phyloP scores from a whole-genome alignment of 495 filamentous ascomycete species.

The Talaromyces thailandensis region DNA sequence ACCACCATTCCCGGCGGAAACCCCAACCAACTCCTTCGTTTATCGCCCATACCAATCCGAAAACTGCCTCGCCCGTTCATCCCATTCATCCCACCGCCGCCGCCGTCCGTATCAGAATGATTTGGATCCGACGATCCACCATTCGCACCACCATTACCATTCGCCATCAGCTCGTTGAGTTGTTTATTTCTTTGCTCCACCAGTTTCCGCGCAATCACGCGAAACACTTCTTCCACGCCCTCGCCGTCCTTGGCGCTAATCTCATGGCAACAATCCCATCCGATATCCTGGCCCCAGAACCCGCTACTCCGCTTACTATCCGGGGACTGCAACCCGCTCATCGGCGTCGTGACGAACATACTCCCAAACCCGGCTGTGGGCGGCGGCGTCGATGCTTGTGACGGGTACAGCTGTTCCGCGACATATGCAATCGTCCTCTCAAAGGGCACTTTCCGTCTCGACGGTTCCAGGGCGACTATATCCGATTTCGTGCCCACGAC shows the following conservation, averaged over 20 bases:
- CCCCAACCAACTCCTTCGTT: slow-evolving; percentile 44
- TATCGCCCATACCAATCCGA: slow-evolving; percentile 31
- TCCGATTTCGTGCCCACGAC: slow-evolving; percentile 95
- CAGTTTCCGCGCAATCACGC: slow-evolving; percentile 87
- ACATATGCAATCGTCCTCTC: slow-evolving; percentile 92
- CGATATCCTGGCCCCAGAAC: slow-evolving; percentile 86
- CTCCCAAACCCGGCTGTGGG: slow-evolving; percentile 40
- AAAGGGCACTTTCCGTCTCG: slow-evolving; percentile 72
- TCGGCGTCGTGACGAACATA: slow-evolving; percentile 16
- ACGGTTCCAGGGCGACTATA: slow-evolving; percentile 73
- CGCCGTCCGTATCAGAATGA: slow-evolving; percentile 12
- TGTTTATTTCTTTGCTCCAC: slow-evolving; percentile 76
- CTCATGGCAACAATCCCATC: slow-evolving; percentile 96
- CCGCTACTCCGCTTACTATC: slow-evolving; percentile 71
- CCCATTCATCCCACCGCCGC: slow-evolving; percentile 13
- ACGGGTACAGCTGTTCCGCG: slow-evolving; percentile 74
- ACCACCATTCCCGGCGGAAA: slow-evolving; percentile 34
- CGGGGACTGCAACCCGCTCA: slow-evolving; percentile 46
- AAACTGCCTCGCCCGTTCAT: slow-evolving; percentile 29
- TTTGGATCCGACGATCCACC: background rate
- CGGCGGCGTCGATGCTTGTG: slow-evolving; percentile 53
- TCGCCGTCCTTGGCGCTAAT: slow-evolving; percentile 91
- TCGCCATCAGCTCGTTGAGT: slow-evolving; percentile 7
- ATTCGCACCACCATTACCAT: slow-evolving; percentile 6
- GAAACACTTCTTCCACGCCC: slow-evolving; percentile 94